A percentile compares a stretch with the other conserved stretches of the same genome.
Evolutionary conservation across 495 filamentous ascomycete genomes (phyloP).

Genomic region (Xylaria nigripes): DNA sequence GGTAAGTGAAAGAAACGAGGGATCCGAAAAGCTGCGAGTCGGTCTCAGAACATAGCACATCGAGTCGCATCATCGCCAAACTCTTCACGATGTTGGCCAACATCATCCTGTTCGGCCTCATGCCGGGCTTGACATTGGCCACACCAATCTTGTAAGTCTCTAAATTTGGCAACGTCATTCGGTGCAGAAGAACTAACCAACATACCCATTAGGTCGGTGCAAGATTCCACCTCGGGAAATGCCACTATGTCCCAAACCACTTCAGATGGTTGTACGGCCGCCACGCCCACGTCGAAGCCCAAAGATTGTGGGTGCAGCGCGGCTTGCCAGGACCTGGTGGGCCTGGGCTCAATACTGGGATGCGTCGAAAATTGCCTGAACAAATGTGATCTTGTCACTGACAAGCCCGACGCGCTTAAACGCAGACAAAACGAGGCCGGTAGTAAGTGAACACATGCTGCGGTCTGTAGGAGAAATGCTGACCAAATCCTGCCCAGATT

Average conservation of each 20-base stretch:
- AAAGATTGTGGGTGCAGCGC: not conserved
- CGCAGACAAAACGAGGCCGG: not conserved
- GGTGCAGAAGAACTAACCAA: not conserved
- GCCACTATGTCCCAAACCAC: not conserved
- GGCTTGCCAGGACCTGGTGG: not conserved
- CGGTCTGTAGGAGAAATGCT: not conserved
- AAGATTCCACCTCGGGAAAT: not conserved
- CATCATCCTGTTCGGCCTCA: constrained; percentile 5
- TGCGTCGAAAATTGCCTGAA: not conserved
- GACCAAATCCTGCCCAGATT: not conserved
- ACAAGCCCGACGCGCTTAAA: not conserved
- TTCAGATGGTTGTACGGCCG: not conserved
- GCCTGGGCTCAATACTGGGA: not conserved
- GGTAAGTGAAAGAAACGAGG: not conserved
- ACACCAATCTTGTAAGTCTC: constrained; percentile 7
- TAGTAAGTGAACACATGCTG: not conserved
- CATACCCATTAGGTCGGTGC: not conserved
- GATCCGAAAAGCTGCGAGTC: not conserved
- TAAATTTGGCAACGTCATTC: not conserved
- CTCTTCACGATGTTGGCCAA: constrained; percentile 8
- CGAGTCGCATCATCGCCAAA: not conserved
- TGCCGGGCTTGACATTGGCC: constrained; percentile 8
- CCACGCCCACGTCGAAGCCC: not conserved
- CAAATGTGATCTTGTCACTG: too few species aligned
- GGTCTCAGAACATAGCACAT: not conserved